Conservation (phyloP, 83 land plant genomes). For the Picea abies region DNA sequence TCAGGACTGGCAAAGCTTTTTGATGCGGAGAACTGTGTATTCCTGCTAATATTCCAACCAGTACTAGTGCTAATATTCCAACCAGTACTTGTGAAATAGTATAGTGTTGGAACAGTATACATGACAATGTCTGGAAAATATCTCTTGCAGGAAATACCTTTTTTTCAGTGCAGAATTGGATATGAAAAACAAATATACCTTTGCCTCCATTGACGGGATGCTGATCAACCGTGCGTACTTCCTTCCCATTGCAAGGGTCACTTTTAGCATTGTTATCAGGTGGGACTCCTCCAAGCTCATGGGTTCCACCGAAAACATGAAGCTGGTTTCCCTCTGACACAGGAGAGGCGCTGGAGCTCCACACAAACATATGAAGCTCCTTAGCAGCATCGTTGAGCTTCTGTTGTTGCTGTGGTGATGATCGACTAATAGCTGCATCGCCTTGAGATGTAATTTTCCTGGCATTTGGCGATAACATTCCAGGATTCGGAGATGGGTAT, state of each 20-base stretch:
- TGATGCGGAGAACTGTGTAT: neutral
- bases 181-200: neutral
- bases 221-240: neutral
- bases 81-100: neutral
- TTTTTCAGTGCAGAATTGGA: neutral
- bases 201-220: slow-evolving; percentile 7
- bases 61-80: neutral
- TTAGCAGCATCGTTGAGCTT: slow-evolving; percentile 16
- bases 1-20: neutral
- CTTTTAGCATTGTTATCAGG: slow-evolving; percentile 1
- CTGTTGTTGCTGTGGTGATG: neutral
- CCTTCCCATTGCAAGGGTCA: neutral
- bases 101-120: neutral
- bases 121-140: neutral
- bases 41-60: neutral
- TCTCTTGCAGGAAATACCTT: neutral
- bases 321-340: slow-evolving; percentile 41
- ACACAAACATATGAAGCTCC: slow-evolving; percentile 77
- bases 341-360: slow-evolving; percentile 77
- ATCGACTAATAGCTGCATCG: neutral
- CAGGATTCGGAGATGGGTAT: slow-evolving; percentile 48
- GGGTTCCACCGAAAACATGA: slow-evolving; percentile 11
- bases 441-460: slow-evolving; percentile 21
- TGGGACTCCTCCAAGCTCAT: slow-evolving; percentile 1
- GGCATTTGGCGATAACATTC: slow-evolving; percentile 25